Evolutionary conservation across 2,329 filamentous ascomycete genomes (phyloP).

Genomic region (Fusarium torreyae): DNA sequence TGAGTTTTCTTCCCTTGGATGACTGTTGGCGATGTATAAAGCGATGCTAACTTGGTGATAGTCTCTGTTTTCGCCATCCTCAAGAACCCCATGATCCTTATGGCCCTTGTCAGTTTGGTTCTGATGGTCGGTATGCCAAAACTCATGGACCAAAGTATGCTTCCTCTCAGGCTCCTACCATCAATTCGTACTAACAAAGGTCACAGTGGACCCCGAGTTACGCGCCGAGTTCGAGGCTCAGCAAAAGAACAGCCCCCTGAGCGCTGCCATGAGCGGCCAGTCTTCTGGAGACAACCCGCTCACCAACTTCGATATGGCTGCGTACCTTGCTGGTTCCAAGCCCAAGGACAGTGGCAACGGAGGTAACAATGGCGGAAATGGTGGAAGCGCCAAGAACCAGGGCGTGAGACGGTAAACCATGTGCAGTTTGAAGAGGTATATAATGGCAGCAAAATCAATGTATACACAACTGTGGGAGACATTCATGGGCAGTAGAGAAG

Average conservation of each 20-base stretch:
- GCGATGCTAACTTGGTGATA: constrained; percentile 52
- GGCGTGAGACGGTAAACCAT: constrained; percentile 56
- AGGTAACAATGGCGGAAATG: constrained; percentile 38
- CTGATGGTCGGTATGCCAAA: constrained; percentile 96
- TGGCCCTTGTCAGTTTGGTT: constrained; percentile 85
- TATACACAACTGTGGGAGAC: neutral
- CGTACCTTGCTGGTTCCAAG: constrained; percentile 71
- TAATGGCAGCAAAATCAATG: constrained; percentile 6
- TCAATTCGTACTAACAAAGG: constrained; percentile 6
- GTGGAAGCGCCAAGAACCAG: constrained; percentile 55
- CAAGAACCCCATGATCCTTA: constrained; percentile 97
- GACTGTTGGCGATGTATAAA: neutral
- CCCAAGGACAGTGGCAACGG: constrained; percentile 58
- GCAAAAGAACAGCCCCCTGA: constrained; percentile 81
- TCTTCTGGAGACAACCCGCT: constrained; percentile 59
- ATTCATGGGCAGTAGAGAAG: constrained; percentile 3
- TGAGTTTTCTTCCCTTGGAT: constrained; percentile 62
- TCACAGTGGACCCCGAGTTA: constrained; percentile 94
- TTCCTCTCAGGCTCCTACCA: neutral
- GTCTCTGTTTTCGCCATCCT: constrained; percentile 86
- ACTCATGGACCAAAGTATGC: constrained; percentile 93
- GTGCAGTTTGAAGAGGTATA: neutral
- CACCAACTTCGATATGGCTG: constrained; percentile 73
- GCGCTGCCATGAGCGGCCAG: constrained; percentile 65
- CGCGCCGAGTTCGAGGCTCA: constrained; percentile 93